Evolutionary conservation across 1,284 basidiomycete genomes (phyloP), one percentile per base, ranked within the genome.

Genomic region (Leccinum solheimii): DNA sequence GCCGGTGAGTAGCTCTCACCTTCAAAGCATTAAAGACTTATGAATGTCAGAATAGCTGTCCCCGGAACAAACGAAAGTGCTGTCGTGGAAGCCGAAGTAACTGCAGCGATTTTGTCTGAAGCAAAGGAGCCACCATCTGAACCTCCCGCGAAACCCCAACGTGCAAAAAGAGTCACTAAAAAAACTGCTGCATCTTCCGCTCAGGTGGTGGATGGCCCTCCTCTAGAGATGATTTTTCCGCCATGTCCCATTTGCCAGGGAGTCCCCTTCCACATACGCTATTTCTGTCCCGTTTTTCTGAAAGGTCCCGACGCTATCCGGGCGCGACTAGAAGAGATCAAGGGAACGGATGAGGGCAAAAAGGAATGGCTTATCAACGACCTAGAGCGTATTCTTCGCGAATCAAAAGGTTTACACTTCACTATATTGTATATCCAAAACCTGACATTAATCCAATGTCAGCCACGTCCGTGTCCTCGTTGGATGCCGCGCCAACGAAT

Each of bases 191-290:
- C 49, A 26, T 36, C 61, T 48, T 34, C 61, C 26, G 36, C 45
- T 26, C 26, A 26, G 1, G 45, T 60, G 1, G 43, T 16, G 26
- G 40, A 50, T 50, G 9, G 38, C 16, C 30, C 64, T 57, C 38
- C 16, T 27, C 26, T 7, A 8, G 57, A 32, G 19, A 40, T 53
- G 50, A 60, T 57, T 55, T 55, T 54, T 56, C 64, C 66, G 4
- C 64, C 60, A 21, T 83, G 82, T 60, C 77, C 77, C 43, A 70
- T 82, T 49, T 84, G 81, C 68, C 68, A 72, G 26, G 69, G 68
- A 57, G 64, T 65, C 11, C 77, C 79, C 7, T 72, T 73, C 38
- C 80, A 82, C 61, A 70, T 73, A 60, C 77, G 76, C 21, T 73
- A 77, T 58, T 67, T 62, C 53, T 84, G 82, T 65, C 80, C 80